phyloP scores from a whole-genome alignment of 345 rosid species.

The Heritiera fomes region DNA sequence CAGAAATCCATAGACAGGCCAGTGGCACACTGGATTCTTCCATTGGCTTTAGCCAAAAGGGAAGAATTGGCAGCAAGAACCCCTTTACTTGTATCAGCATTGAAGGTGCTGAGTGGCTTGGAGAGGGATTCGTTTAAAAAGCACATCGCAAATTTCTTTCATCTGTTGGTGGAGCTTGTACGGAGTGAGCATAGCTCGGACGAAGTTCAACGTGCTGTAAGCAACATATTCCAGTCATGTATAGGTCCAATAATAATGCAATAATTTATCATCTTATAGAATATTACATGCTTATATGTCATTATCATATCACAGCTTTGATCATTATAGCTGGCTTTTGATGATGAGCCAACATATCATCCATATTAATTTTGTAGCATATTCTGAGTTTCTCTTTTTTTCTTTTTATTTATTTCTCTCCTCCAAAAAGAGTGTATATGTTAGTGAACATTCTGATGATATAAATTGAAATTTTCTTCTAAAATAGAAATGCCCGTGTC shows the following conservation, averaged over 20 bases:
- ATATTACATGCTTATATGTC: neutral
- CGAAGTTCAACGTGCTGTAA: constrained; percentile 62
- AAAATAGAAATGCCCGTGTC: neutral
- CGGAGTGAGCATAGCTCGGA: constrained; percentile 81
- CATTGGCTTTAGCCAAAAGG: constrained; percentile 63
- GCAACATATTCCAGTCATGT: constrained; percentile 70
- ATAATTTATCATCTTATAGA: constrained; percentile 9
- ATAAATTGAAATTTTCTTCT: neutral
- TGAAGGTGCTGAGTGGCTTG: constrained; percentile 52
- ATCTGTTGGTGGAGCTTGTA: constrained; percentile 75
- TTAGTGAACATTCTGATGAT: neutral
- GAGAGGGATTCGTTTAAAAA: constrained; percentile 56
- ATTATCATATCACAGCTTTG: constrained; percentile 30
- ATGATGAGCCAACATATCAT: neutral
- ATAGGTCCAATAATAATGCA: constrained; percentile 69
- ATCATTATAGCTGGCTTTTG: constrained; percentile 3
- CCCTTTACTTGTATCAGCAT: constrained; percentile 55
- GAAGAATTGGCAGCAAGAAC: constrained; percentile 85
- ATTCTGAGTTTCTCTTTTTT: neutral
- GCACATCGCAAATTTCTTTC: constrained; percentile 57
- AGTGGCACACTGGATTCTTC: constrained; percentile 62
- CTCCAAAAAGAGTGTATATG: neutral
- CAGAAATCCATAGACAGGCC: constrained; percentile 31
- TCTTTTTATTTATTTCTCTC: neutral
- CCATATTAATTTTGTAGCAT: neutral